Evolutionary conservation across 139 green algal genomes (phyloP).

Genomic region (Limnomonas spitsbergensis): DNA sequence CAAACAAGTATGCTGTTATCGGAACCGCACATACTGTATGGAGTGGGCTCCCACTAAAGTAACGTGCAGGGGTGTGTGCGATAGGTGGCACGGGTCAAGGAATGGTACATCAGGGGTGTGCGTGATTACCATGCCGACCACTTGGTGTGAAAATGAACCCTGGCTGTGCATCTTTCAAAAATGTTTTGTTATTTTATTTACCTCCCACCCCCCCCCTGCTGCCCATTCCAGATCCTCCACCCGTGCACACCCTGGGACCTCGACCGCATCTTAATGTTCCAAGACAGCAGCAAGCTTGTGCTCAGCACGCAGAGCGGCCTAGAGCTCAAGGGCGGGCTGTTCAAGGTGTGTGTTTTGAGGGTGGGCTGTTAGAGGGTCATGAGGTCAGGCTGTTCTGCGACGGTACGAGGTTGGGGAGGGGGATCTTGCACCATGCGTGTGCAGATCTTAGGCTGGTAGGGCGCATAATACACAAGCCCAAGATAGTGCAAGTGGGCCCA

Average conservation of each 20-base stretch:
- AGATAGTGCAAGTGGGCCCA: too few species aligned
- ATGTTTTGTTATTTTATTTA: too few species aligned
- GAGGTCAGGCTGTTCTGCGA: background rate
- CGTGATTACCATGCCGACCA: background rate
- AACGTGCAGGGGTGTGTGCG: background rate
- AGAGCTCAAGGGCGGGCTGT: background rate
- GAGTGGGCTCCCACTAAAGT: background rate
- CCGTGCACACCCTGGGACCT: background rate
- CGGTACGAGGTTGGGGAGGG: background rate
- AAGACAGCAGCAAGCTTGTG: background rate
- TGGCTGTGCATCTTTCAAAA: too few species aligned
- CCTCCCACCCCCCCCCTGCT: background rate
- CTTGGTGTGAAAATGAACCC: background rate
- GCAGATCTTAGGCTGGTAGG: background rate
- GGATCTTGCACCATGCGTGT: background rate
- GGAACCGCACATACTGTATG: background rate
- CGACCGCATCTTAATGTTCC: background rate
- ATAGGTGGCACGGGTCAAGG: background rate
- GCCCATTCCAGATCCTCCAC: background rate
- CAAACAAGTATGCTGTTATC: background rate
- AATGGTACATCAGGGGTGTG: background rate
- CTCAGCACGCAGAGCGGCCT: background rate
- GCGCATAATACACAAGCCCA: background rate
- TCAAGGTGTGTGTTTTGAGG: background rate
- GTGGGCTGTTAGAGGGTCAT: background rate